A percentile compares a stretch with the other conserved stretches of the same genome.
phyloP scores from a whole-genome alignment of 2,329 filamentous ascomycete genomes.

The Diplodia corticola region DNA sequence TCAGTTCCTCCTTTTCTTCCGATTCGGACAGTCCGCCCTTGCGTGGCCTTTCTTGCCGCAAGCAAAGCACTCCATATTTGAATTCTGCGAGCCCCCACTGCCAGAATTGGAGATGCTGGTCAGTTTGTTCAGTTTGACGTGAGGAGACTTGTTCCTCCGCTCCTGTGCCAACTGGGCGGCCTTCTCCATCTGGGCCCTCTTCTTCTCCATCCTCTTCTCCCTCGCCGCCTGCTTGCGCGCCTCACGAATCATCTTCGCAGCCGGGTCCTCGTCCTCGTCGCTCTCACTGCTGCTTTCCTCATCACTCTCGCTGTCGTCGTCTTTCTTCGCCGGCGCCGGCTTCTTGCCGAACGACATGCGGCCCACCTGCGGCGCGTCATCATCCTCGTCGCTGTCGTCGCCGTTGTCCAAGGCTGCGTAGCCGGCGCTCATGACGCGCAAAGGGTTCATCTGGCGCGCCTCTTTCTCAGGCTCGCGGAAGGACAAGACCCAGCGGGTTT shows the following conservation, averaged over 20 bases:
- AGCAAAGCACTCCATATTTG: constrained; percentile 55
- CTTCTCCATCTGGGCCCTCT: constrained; percentile 52
- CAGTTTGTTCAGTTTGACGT: constrained; percentile 60
- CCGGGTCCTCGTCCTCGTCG: constrained; percentile 45
- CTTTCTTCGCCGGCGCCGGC: constrained; percentile 39
- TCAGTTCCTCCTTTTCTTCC: constrained; percentile 27
- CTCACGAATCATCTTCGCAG: constrained; percentile 48
- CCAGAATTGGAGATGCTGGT: constrained; percentile 61
- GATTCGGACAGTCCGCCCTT: constrained; percentile 55
- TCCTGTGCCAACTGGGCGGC: constrained; percentile 57
- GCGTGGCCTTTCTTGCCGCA: constrained; percentile 65
- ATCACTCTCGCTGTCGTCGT: constrained; percentile 37
- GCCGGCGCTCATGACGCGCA: constrained; percentile 61
- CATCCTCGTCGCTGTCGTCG: constrained; percentile 37
- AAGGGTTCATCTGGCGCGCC: constrained; percentile 39
- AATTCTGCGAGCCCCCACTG: constrained; percentile 29
- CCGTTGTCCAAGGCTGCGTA: constrained; percentile 50
- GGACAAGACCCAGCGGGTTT: constrained; percentile 75
- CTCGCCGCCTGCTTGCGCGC: constrained; percentile 48
- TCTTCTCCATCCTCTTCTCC: constrained; percentile 49
- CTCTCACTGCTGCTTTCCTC: constrained; percentile 34
- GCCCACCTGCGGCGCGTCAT: constrained; percentile 36
- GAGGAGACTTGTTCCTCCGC: constrained; percentile 61
- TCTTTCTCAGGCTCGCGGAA: constrained; percentile 46
- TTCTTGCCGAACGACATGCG: constrained; percentile 55